Conservation (phyloP, 2,329 filamentous ascomycete genomes). For the Phialophora macrospora region DNA sequence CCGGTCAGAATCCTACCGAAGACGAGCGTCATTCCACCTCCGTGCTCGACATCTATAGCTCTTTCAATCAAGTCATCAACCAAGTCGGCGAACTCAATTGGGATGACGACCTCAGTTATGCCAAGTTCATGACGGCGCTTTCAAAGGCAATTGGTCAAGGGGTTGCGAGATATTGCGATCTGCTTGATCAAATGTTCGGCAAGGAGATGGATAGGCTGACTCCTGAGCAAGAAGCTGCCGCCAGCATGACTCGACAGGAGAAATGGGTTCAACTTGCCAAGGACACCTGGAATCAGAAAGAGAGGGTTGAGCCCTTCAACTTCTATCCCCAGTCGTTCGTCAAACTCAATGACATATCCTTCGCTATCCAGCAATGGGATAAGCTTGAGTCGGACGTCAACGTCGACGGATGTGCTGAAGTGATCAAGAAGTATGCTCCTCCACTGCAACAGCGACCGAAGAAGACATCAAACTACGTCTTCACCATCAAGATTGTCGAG, state of each 20-base stretch:
- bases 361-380: conserved; percentile 88
- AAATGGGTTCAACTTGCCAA: conserved; percentile 92
- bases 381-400: conserved; percentile 88
- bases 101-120: conserved; percentile 91
- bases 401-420: conserved; percentile 84
- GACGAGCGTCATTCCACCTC: conserved; percentile 91
- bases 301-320: conserved; percentile 94
- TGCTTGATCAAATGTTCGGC: conserved; percentile 81
- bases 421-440: conserved; percentile 75
- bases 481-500: conserved; percentile 98
- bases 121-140: conserved; percentile 94
- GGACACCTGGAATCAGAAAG: conserved; percentile 88
- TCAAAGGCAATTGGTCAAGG: conserved; percentile 83
- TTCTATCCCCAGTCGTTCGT: conserved; percentile 86
- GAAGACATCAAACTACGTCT: conserved; percentile 86
- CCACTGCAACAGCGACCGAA: conserved; percentile 70
- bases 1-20: conserved; percentile 69
- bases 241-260: conserved; percentile 81
- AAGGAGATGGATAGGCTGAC: conserved; percentile 93
- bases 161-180: conserved; percentile 86
- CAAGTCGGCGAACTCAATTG: conserved; percentile 85
- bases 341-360: conserved; percentile 97
- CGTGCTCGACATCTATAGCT: conserved; percentile 87
- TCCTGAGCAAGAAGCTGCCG: conserved; percentile 80
- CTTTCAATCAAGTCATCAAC: conserved; percentile 90